Percentiles rank a stretch among this genome's conserved stretches.
Conservation (phyloP, 1,284 basidiomycete species). For the Anthracocystis walkeri region DNA sequence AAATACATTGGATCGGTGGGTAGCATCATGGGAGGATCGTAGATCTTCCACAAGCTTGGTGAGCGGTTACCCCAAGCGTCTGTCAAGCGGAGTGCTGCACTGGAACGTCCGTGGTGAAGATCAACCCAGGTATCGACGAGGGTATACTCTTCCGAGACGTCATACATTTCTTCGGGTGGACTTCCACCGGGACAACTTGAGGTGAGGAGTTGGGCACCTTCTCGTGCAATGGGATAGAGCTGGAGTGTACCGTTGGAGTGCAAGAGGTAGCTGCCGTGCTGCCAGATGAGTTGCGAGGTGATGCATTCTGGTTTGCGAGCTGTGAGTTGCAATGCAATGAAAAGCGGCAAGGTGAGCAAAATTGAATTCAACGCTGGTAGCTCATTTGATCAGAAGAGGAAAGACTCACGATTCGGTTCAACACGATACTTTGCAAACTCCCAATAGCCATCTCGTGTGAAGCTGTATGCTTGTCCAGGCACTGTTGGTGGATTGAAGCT, state of each 20-base stretch:
- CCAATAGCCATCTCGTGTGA: slow-evolving; percentile 67
- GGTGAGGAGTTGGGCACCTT: slow-evolving; percentile 47
- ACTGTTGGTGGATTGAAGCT: slow-evolving; percentile 62
- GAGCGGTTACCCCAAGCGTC: slow-evolving; percentile 46
- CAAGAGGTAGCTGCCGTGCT: slow-evolving; percentile 66
- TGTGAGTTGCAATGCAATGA: not conserved
- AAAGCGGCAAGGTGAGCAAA: not conserved
- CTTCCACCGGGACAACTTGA: slow-evolving; percentile 23
- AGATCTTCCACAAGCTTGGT: slow-evolving; percentile 53
- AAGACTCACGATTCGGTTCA: slow-evolving; percentile 54
- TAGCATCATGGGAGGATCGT: slow-evolving; percentile 65
- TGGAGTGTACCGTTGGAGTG: slow-evolving; percentile 53
- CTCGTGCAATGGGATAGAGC: slow-evolving; percentile 39
- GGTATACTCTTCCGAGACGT: slow-evolving; percentile 39
- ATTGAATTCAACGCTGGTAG: no score
- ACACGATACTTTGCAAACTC: slow-evolving; percentile 66
- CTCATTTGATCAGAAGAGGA: not conserved
- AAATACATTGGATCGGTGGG: slow-evolving; percentile 57
- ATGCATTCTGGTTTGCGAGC: slow-evolving; percentile 61
- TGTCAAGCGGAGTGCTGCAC: slow-evolving; percentile 29
- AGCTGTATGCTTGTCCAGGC: slow-evolving; percentile 66
- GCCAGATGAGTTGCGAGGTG: slow-evolving; percentile 64
- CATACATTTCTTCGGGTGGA: slow-evolving; percentile 48
- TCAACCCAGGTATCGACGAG: slow-evolving; percentile 49
- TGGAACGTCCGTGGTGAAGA: slow-evolving; percentile 25